Conservation (phyloP, 2,329 filamentous ascomycete species). For the Paecilomyces sp. region DNA sequence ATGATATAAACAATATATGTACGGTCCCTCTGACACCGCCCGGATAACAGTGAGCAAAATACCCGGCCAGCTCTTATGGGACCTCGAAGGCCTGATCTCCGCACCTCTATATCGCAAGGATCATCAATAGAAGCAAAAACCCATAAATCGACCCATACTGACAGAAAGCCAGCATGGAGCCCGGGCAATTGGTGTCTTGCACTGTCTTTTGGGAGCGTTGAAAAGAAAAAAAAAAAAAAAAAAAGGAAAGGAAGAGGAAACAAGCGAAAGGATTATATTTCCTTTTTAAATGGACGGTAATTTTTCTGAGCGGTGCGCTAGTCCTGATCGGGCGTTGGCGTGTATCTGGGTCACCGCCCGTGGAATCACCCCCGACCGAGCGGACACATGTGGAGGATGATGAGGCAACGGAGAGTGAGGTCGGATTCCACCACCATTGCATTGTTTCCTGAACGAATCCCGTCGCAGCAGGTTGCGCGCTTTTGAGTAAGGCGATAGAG, state of each 20-base stretch:
- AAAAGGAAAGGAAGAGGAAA: slow-evolving; percentile 9
- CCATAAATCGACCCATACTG: slow-evolving; percentile 38
- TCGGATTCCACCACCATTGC: background rate
- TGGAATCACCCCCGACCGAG: background rate
- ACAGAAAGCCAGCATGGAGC: slow-evolving; percentile 62
- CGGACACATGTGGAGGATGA: slow-evolving; percentile 1
- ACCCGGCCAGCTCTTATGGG: slow-evolving; percentile 69
- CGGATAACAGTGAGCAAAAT: slow-evolving; percentile 58
- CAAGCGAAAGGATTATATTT: background rate
- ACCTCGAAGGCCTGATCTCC: slow-evolving; percentile 49
- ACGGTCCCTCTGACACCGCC: slow-evolving; percentile 78
- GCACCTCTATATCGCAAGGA: slow-evolving; percentile 55
- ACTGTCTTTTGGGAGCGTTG: slow-evolving; percentile 82
- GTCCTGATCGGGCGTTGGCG: slow-evolving; percentile 11
- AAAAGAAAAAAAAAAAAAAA: slow-evolving; percentile 34
- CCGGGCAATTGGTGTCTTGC: slow-evolving; percentile 59
- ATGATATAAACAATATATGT: slow-evolving; percentile 44
- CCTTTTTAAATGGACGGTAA: slow-evolving; percentile 7
- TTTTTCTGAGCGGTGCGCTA: slow-evolving; percentile 19
- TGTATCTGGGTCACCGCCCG: background rate
- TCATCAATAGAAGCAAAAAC: slow-evolving; percentile 55
- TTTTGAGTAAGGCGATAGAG: background rate
- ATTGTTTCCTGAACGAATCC: background rate
- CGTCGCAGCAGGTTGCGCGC: background rate
- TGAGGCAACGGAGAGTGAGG: background rate